A percentile compares a stretch with the other conserved stretches of the same genome.
These are phyloP conservation scores for Trichoderma asperellum DNA, from an alignment of 2,329 filamentous ascomycete genomes.

Conservation along the genomic window DNA sequence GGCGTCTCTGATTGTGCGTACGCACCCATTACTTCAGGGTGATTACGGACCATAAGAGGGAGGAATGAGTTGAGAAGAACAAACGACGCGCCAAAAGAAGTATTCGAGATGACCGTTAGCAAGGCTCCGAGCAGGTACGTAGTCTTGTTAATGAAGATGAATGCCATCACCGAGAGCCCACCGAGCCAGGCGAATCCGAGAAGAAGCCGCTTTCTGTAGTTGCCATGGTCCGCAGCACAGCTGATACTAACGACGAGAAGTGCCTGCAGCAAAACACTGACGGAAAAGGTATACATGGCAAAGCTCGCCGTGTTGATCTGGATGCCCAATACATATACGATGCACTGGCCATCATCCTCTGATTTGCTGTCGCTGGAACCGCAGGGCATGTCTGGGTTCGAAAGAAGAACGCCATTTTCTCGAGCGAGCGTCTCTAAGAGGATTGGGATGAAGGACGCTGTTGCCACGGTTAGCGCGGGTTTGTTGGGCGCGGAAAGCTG, in stretches of 20 bases:
- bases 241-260: constrained; percentile 94
- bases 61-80: constrained; percentile 95
- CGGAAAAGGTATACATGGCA: constrained; percentile 96
- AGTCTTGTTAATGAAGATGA: constrained; percentile 74
- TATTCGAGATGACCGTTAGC: constrained; percentile 88
- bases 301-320: constrained; percentile 96
- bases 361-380: constrained; percentile 62
- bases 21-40: constrained; percentile 58
- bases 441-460: constrained; percentile 93
- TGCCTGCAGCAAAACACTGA: constrained; percentile 87
- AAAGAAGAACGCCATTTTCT: constrained; percentile 85
- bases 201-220: constrained; percentile 85
- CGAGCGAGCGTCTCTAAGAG: constrained; percentile 90
- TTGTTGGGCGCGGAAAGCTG: not conserved
- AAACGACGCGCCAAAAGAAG: constrained; percentile 91
- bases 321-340: constrained; percentile 78
- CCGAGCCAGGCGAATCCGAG: constrained; percentile 84
- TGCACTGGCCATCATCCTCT: constrained; percentile 68
- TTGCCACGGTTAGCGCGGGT: not conserved
- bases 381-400: constrained; percentile 77
- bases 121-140: constrained; percentile 81
- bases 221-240: constrained; percentile 91
- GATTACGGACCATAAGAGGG: constrained; percentile 85
- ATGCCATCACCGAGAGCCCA: constrained; percentile 82
- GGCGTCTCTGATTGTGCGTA: constrained; percentile 36